These are phyloP conservation scores for Stephanocyclus meneghinianus DNA, from an alignment of 352 stramenopile species.

Conservation along the genomic window DNA sequence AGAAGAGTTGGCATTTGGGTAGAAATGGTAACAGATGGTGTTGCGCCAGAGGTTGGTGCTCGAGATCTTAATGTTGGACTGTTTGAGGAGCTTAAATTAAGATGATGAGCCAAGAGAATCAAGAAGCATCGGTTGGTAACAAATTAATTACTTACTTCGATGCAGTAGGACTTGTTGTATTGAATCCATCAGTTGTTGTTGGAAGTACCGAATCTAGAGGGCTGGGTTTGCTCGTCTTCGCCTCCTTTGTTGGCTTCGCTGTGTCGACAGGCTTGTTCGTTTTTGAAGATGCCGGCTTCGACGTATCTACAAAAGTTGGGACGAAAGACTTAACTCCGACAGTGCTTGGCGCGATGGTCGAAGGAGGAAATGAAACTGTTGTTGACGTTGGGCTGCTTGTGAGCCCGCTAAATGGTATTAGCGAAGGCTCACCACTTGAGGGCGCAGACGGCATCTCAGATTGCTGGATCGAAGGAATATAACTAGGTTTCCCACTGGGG, in stretches of 20 bases:
- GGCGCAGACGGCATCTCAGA: background rate
- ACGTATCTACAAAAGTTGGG: background rate
- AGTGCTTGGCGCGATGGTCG: background rate
- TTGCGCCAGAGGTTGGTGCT: conserved; percentile 25
- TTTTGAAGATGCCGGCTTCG: background rate
- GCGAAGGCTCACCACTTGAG: background rate
- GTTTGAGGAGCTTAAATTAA: background rate
- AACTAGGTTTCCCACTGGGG: background rate
- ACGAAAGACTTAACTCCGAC: background rate
- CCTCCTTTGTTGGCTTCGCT: background rate
- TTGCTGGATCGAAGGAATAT: background rate
- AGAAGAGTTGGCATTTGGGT: background rate
- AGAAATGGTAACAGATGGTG: conserved; percentile 4
- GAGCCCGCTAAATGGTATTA: background rate
- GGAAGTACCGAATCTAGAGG: background rate
- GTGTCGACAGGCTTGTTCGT: conserved; percentile 4
- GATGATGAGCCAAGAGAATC: background rate
- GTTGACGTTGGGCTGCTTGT: background rate
- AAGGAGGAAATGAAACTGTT: background rate
- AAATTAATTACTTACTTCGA: background rate
- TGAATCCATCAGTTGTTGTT: background rate
- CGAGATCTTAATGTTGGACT: conserved; percentile 6
- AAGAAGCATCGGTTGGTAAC: background rate
- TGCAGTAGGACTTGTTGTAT: background rate
- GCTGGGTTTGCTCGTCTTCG: background rate